Base-by-base conservation (phyloP, 768 basidiomycete species). In the Suillus placidus region DNA sequence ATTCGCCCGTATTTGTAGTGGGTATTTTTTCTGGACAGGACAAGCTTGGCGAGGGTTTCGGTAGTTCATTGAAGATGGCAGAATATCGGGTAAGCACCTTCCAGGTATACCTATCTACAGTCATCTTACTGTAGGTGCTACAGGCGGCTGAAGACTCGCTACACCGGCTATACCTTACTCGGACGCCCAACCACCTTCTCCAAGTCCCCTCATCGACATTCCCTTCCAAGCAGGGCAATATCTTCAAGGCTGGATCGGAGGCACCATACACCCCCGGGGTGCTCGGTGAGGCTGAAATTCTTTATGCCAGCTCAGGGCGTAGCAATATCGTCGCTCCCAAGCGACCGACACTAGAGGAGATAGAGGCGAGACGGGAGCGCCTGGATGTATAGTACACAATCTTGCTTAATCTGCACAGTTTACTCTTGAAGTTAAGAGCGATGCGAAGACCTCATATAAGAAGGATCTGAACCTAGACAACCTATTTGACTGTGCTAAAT, bases 21-120 rank as follows among this genome's bases (percentile, higher is more conserved):
- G 97, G 95, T 20, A 91, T 97, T 66, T 99, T 87, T 76, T 93
- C 88, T 30, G 94, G 88, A 47, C 82, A 79, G 65, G 93, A 87
- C 75, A 87, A 97, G 77, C 86, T 99, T 2, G 94, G 96, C 6
- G 96, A 99, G 78, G 95, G 96, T 16, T 94, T 96, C 73, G 97
- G 97, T 61, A 90, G 88, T 69, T 95, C 93, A 3, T 80, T 98
- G 63, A 89, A 87, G 76, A 99, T 99, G 97, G 95, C 95, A 18
- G 95, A 98, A 78, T 96, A 87, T 79, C 83, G 97, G 64, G 95
- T 94, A 77, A 61, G 87, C 58, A 30, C 18, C 38, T 4, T 42
- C 26, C 18, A 60, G 26, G 78, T 26, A 34, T 58, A 47, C 42
- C 20, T 62, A n/a, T 30, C 35, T 67, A 55, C 45, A 18, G 38